phyloP scores from a whole-genome alignment of 202 grass and related monocot genomes.

The Setaria italica region DNA sequence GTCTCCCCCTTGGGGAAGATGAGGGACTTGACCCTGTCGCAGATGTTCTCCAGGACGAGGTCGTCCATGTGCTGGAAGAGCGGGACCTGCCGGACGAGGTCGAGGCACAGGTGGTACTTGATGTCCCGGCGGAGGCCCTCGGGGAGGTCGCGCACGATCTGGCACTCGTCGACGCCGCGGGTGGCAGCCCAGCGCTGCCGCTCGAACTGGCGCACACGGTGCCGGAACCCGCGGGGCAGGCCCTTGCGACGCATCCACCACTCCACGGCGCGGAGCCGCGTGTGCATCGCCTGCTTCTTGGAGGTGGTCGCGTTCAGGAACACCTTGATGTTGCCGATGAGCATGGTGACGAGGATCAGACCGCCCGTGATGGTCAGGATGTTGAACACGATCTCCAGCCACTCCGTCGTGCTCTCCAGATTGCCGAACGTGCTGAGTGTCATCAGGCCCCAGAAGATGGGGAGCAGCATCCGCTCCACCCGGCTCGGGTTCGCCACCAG shows the following conservation, averaged over 20 bases:
- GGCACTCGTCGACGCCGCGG: constrained; percentile 73
- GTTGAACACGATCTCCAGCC: constrained; percentile 96
- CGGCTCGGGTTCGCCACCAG: constrained; percentile 76
- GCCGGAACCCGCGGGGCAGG: constrained; percentile 56
- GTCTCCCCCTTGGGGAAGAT: constrained; percentile 78
- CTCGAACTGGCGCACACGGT: constrained; percentile 76
- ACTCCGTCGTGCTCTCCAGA: constrained; percentile 91
- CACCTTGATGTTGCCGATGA: constrained; percentile 98
- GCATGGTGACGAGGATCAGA: constrained; percentile 81
- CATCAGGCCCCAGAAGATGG: constrained; percentile 96
- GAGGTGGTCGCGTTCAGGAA: constrained; percentile 90
- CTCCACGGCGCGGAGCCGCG: constrained; percentile 69
- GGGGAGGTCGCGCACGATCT: constrained; percentile 76
- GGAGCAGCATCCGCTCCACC: constrained; percentile 78
- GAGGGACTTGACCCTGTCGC: constrained; percentile 70
- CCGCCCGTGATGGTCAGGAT: constrained; percentile 83
- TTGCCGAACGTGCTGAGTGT: constrained; percentile 92
- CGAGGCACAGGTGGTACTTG: constrained; percentile 90
- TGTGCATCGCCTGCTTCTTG: constrained; percentile 85
- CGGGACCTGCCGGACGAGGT: constrained; percentile 82
- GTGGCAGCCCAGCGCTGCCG: constrained; percentile 89
- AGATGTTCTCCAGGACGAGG: constrained; percentile 91
- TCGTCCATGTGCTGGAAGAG: constrained; percentile 93
- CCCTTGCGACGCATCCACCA: constrained; percentile 84
- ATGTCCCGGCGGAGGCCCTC: constrained; percentile 79